These are phyloP conservation scores for Pachysandra terminalis DNA, from an alignment of 164 flowering plant genomes.

Conservation along the genomic window DNA sequence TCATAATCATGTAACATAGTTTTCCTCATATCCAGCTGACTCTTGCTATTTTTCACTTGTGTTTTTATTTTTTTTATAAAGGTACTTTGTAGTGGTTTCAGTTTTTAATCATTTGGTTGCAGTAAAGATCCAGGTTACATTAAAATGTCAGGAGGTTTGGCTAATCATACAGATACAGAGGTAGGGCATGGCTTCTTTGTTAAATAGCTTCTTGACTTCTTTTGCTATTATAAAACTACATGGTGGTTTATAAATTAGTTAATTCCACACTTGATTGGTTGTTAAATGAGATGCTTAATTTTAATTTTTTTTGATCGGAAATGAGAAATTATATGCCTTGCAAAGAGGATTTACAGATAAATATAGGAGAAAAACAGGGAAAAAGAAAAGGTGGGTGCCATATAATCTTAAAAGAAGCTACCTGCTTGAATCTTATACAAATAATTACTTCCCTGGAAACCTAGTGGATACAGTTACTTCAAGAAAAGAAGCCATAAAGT, in stretches of 20 bases:
- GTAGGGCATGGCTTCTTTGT: slow-evolving; percentile 28
- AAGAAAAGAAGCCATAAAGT: too few relatives aligned
- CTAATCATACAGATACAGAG: slow-evolving; percentile 43
- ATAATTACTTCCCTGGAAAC: too few relatives aligned
- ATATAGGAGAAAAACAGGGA: background rate
- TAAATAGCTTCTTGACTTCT: background rate
- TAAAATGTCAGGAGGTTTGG: slow-evolving; percentile 29
- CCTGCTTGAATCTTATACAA: too few relatives aligned
- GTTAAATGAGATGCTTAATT: background rate
- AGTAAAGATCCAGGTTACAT: slow-evolving; percentile 93
- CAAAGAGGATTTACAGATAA: too few relatives aligned
- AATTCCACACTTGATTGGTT: background rate
- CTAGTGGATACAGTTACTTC: too few relatives aligned
- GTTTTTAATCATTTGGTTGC: slow-evolving; percentile 25
- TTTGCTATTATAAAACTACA: background rate
- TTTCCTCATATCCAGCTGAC: background rate
- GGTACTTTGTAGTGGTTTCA: slow-evolving; percentile 1
- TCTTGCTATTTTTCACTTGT: too few relatives aligned
- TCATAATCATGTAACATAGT: too few relatives aligned
- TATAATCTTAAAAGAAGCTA: too few relatives aligned
- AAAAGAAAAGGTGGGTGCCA: too few relatives aligned
- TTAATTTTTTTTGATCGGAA: background rate
- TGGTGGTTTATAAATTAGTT: background rate
- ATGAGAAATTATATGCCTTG: too few relatives aligned
- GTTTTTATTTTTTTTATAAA: background rate